Percentiles rank a stretch among this genome's conserved stretches.
These are phyloP conservation scores for Spinellus fusiger DNA, from an alignment of 192 early-diverging fungal genomes.

Conservation along the genomic window DNA sequence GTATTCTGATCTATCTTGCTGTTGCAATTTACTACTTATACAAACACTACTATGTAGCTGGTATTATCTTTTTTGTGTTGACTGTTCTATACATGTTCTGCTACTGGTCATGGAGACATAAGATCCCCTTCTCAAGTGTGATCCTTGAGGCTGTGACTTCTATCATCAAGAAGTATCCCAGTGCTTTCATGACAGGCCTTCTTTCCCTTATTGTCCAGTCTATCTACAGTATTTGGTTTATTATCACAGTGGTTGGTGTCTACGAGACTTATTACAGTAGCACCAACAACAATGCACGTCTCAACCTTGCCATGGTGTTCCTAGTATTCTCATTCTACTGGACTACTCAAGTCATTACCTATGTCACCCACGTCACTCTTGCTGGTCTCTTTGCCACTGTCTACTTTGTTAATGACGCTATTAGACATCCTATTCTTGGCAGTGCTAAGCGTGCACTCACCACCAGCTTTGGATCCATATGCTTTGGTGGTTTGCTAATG, in stretches of 20 bases:
- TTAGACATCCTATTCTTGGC: slow-evolving; percentile 53
- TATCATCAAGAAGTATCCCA: slow-evolving; percentile 72
- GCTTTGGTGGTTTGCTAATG: slow-evolving; percentile 66
- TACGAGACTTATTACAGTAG: slow-evolving; percentile 52
- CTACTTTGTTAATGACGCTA: slow-evolving; percentile 61
- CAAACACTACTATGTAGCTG: slow-evolving; percentile 36
- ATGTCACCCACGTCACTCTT: slow-evolving; percentile 68
- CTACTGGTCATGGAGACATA: slow-evolving; percentile 41
- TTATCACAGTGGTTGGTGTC: slow-evolving; percentile 62
- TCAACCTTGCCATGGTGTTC: slow-evolving; percentile 55
- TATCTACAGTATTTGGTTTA: slow-evolving; percentile 63
- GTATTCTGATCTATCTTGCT: slow-evolving; percentile 41
- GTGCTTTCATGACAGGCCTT: slow-evolving; percentile 72
- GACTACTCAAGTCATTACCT: slow-evolving; percentile 71
- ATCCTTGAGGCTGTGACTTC: slow-evolving; percentile 76
- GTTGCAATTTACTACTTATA: slow-evolving; percentile 43
- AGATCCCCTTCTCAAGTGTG: slow-evolving; percentile 45
- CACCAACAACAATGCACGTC: slow-evolving; percentile 49
- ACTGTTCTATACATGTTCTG: slow-evolving; percentile 28
- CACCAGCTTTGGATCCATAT: slow-evolving; percentile 75
- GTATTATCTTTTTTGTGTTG: slow-evolving; percentile 40
- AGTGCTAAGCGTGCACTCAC: slow-evolving; percentile 76
- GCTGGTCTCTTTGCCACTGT: slow-evolving; percentile 78
- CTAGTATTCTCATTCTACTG: slow-evolving; percentile 68
- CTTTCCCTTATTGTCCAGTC: slow-evolving; percentile 63